Evolutionary conservation across 2,329 filamentous ascomycete species (phyloP).

Genomic region (Penicillium sp.): DNA sequence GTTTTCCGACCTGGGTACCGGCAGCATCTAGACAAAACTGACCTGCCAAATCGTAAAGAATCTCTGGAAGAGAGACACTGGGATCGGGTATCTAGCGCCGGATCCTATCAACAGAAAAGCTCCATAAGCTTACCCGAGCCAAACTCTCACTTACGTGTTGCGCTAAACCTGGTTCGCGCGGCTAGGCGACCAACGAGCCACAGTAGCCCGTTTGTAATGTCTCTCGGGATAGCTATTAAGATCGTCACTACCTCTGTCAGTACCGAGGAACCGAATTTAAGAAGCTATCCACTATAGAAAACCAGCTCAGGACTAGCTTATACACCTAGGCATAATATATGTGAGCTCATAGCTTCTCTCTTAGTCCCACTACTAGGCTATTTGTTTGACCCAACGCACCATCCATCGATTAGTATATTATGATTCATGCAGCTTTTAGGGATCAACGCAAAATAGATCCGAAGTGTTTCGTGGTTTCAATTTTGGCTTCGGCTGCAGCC

Average conservation of each 20-base stretch:
- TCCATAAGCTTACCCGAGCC: background rate
- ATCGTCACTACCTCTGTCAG: background rate
- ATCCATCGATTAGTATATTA: background rate
- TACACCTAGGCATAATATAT: background rate
- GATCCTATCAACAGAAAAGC: background rate
- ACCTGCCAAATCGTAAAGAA: background rate
- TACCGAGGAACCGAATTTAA: too few relatives aligned
- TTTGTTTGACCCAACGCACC: too few relatives aligned
- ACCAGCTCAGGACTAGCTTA: background rate
- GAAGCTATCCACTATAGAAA: background rate
- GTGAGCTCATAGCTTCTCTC: background rate
- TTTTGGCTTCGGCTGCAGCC: background rate
- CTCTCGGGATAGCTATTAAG: background rate
- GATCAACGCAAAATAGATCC: background rate
- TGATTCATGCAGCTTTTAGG: background rate
- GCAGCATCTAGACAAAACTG: background rate
- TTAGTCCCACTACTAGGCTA: background rate
- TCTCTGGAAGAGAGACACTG: background rate
- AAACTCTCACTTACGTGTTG: background rate
- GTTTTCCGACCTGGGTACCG: background rate
- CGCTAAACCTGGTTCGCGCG: background rate
- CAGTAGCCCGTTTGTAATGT: background rate
- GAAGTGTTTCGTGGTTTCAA: background rate
- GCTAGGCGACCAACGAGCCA: background rate
- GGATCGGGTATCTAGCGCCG: background rate